Evolutionary conservation across 1,284 basidiomycete species (phyloP).

Genomic region (Phylloporus gajari): DNA sequence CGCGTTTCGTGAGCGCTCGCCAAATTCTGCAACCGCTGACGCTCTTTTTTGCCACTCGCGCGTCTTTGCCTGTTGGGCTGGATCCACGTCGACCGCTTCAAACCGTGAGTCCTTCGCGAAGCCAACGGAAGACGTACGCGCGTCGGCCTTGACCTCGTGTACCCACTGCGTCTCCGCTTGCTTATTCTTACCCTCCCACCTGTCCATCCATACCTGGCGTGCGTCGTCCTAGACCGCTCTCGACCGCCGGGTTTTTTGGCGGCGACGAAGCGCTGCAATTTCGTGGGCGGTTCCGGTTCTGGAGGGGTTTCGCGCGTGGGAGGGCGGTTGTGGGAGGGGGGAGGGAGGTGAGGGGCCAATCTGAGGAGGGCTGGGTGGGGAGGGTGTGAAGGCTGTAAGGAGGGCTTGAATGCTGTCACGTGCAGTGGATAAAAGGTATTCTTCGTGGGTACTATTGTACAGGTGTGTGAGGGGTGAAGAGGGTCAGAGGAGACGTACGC

Average conservation of each 20-base stretch:
- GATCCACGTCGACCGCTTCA: conserved; percentile 83
- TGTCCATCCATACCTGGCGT: conserved; percentile 91
- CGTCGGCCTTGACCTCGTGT: conserved; percentile 87
- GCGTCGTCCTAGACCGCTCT: conserved; percentile 93
- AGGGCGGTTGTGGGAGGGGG: conserved; percentile 81
- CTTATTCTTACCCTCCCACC: conserved; percentile 91
- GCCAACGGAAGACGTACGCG: conserved; percentile 69
- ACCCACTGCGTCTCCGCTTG: conserved; percentile 92
- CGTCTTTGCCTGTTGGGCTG: conserved; percentile 79
- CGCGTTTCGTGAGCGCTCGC: conserved; percentile 63
- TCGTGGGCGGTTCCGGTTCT: conserved; percentile 91
- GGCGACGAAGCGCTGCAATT: conserved; percentile 96
- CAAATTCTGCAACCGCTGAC: conserved; percentile 83
- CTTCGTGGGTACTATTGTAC: conserved; percentile 77
- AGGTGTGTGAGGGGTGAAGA: not conserved
- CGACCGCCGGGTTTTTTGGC: conserved; percentile 87
- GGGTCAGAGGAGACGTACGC: conserved; percentile 68
- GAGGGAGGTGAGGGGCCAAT: conserved; percentile 87
- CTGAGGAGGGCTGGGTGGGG: conserved; percentile 78
- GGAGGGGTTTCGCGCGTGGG: conserved; percentile 94
- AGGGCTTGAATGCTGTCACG: conserved; percentile 90
- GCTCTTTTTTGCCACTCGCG: conserved; percentile 87
- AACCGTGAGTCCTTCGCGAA: too few species aligned
- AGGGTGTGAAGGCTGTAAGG: conserved; percentile 81
- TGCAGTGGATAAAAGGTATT: conserved; percentile 82